Conservation (phyloP, 2,329 filamentous ascomycete species). For the Diplodia scrobiculata region DNA sequence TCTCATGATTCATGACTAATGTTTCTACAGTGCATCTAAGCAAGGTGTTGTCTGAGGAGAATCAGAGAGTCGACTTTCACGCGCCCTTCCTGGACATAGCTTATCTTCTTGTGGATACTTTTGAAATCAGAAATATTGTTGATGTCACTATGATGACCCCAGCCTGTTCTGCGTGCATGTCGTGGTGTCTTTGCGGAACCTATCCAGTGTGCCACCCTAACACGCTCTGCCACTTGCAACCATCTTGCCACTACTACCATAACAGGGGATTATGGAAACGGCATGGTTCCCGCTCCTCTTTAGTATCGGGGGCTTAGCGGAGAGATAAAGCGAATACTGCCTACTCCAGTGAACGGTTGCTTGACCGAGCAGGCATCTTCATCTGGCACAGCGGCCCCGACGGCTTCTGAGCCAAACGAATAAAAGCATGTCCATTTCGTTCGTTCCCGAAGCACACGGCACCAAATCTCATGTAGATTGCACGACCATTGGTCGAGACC, state of each 20-base stretch:
- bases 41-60: neutral
- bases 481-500: neutral
- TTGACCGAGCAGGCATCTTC: no score
- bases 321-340: no score
- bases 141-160: neutral
- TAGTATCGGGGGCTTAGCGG: no score
- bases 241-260: no score
- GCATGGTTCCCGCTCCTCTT: no score
- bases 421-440: no score
- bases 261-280: no score
- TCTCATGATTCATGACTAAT: neutral
- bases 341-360: no score
- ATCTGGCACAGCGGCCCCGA: no score
- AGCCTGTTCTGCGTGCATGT: neutral
- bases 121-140: neutral
- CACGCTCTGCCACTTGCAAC: neutral
- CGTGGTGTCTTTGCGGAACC: neutral
- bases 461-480: neutral
- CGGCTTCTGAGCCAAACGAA: no score
- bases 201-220: neutral
- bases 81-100: conserved; percentile 4
- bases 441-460: neutral
- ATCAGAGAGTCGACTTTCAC: neutral
- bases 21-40: neutral
- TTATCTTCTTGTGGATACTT: conserved; percentile 23